Conservation (phyloP, 345 rosid genomes). For the Combretum micranthum region DNA sequence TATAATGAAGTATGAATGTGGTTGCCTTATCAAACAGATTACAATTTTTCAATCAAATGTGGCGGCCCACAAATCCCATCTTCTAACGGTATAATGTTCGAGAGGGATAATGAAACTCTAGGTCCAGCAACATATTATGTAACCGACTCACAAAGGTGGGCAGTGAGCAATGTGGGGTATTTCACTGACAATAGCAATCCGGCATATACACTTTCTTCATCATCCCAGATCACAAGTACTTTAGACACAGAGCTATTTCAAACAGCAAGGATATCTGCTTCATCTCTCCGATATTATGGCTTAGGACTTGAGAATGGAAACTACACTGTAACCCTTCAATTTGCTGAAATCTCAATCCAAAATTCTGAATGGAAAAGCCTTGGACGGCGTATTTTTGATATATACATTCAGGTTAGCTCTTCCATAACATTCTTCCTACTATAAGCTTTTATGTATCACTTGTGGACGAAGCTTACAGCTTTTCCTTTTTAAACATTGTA, state of each 20-base stretch:
- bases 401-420: conserved; percentile 40
- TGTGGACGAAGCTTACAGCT: too few species aligned
- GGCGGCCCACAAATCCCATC: conserved; percentile 55
- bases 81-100: conserved; percentile 22
- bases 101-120: conserved; percentile 32
- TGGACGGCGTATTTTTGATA: conserved; percentile 45
- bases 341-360: too few species aligned
- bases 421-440: background rate
- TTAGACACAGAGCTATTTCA: conserved; percentile 31
- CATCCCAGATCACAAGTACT: conserved; percentile 28
- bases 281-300: conserved; percentile 71
- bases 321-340: too few species aligned
- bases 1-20: background rate
- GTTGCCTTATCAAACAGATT: conserved; percentile 28
- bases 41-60: conserved; percentile 42
- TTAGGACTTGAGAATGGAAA: conserved; percentile 80
- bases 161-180: conserved; percentile 35
- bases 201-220: conserved; percentile 14
- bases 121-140: conserved; percentile 58
- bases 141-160: conserved; percentile 32
- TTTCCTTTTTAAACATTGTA: too few species aligned
- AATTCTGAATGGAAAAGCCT: too few species aligned
- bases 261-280: conserved; percentile 58
- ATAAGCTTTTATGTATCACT: too few species aligned
- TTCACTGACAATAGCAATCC: conserved; percentile 26